Percentiles rank a stretch among this genome's conserved stretches.
phyloP scores from a whole-genome alignment of 1,284 basidiomycete genomes.

The Violaceomyces palustris region DNA sequence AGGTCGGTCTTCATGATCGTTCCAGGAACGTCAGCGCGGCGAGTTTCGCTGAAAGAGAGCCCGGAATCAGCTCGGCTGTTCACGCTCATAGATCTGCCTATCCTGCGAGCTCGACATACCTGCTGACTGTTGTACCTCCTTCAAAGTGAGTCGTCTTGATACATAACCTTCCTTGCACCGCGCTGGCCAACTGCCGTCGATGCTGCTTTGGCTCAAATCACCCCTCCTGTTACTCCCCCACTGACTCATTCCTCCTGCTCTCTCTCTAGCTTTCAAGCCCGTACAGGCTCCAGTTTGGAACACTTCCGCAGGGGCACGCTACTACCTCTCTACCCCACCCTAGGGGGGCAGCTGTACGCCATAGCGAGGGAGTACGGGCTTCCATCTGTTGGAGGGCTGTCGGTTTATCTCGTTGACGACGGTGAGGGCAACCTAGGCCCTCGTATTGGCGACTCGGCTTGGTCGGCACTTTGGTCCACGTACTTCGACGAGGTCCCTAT shows the following conservation, averaged over 20 bases:
- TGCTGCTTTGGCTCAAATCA: too few relatives aligned
- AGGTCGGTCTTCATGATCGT: neutral
- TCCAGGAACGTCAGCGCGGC: neutral
- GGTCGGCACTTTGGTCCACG: slow-evolving; percentile 45
- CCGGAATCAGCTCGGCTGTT: slow-evolving; percentile 21
- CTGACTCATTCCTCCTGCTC: too few relatives aligned
- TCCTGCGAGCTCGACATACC: slow-evolving; percentile 21
- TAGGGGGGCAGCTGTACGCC: slow-evolving; percentile 50
- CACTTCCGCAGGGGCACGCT: slow-evolving; percentile 40
- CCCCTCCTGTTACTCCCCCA: too few relatives aligned
- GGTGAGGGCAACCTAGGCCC: slow-evolving; percentile 45
- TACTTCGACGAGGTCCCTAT: slow-evolving; percentile 43
- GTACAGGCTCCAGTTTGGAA: too few relatives aligned
- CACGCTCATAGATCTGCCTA: slow-evolving; percentile 16
- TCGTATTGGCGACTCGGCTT: slow-evolving; percentile 42
- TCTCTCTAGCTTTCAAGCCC: too few relatives aligned
- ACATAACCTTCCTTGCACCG: neutral
- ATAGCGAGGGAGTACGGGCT: slow-evolving; percentile 48
- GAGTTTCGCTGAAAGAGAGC: slow-evolving; percentile 1
- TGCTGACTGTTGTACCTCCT: slow-evolving; percentile 38
- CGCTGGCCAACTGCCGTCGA: neutral
- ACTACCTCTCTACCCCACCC: slow-evolving; percentile 45
- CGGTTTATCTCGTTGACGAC: slow-evolving; percentile 45
- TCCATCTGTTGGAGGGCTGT: slow-evolving; percentile 45
- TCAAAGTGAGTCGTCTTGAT: slow-evolving; percentile 6